phyloP scores from a whole-genome alignment of 2,329 filamentous ascomycete genomes.

The Aspergillus aculeatinus region DNA sequence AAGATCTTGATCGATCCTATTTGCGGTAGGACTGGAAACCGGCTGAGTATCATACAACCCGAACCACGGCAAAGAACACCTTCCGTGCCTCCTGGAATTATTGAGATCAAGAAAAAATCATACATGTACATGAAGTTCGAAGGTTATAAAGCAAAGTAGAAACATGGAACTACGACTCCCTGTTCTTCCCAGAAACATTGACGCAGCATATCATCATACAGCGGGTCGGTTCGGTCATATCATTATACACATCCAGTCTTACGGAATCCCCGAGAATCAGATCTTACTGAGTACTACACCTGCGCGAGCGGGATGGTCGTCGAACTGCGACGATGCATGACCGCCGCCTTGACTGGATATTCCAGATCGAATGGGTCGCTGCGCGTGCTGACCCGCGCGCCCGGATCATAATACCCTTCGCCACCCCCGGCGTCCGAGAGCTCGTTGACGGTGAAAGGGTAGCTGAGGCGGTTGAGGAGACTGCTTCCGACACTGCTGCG shows the following conservation, averaged over 20 bases:
- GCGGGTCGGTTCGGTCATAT: neutral
- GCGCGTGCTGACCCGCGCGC: conserved; percentile 22
- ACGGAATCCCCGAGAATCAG: too few species aligned
- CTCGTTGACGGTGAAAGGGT: conserved; percentile 12
- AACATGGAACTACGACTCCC: too few species aligned
- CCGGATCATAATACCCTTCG: conserved; percentile 3
- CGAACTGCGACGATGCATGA: conserved; percentile 22
- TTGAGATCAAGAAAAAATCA: too few species aligned
- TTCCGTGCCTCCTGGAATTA: too few species aligned
- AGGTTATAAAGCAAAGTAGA: too few species aligned
- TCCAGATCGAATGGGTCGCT: conserved; percentile 41
- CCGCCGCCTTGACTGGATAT: conserved; percentile 29
- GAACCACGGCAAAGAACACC: too few species aligned
- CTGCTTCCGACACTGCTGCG: conserved; percentile 22
- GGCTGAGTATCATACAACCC: too few species aligned
- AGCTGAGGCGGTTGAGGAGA: conserved; percentile 18
- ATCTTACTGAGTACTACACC: neutral
- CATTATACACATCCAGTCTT: neutral
- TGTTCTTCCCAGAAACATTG: too few species aligned
- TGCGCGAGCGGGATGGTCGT: conserved; percentile 5
- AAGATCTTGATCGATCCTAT: too few species aligned
- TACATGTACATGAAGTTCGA: too few species aligned
- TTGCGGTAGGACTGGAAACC: too few species aligned
- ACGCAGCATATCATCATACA: too few species aligned
- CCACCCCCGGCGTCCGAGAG: neutral